Evolutionary conservation across 164 flowering plant species (phyloP).

Genomic region (Liriodendron chinense): DNA sequence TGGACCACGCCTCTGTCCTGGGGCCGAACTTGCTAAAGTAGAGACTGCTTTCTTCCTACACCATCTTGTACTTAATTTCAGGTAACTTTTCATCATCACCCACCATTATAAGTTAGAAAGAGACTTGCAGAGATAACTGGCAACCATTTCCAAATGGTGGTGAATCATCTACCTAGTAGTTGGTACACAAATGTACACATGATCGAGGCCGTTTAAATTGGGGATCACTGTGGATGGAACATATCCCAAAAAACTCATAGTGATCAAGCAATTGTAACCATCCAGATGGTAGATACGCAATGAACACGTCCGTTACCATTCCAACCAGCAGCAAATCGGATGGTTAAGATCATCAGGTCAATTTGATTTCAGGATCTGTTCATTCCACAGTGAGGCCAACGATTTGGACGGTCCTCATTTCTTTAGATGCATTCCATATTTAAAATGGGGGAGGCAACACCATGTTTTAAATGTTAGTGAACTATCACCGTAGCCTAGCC

Average conservation of each 20-base stretch:
- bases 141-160: not conserved
- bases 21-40: conserved; percentile 71
- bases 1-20: conserved; percentile 75
- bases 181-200: not conserved
- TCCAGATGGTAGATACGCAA: too few relatives aligned
- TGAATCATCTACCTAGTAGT: not conserved
- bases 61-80: conserved; percentile 73
- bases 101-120: not conserved
- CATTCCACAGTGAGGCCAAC: not conserved
- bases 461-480: not conserved
- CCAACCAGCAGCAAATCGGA: too few relatives aligned
- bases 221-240: too few relatives aligned
- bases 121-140: not conserved
- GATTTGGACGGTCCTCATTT: not conserved
- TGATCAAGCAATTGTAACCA: too few relatives aligned
- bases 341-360: too few relatives aligned
- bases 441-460: not conserved
- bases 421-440: not conserved
- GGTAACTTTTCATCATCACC: conserved; percentile 32
- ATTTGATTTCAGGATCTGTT: too few relatives aligned
- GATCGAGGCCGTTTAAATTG: too few relatives aligned
- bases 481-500: not conserved
- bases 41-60: conserved; percentile 76
- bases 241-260: too few relatives aligned
- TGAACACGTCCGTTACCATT: too few relatives aligned